Evolutionary conservation across 805 yeast genomes (phyloP), one percentile per base, ranked within the genome.

Genomic region (Starmerella stigmatis): DNA sequence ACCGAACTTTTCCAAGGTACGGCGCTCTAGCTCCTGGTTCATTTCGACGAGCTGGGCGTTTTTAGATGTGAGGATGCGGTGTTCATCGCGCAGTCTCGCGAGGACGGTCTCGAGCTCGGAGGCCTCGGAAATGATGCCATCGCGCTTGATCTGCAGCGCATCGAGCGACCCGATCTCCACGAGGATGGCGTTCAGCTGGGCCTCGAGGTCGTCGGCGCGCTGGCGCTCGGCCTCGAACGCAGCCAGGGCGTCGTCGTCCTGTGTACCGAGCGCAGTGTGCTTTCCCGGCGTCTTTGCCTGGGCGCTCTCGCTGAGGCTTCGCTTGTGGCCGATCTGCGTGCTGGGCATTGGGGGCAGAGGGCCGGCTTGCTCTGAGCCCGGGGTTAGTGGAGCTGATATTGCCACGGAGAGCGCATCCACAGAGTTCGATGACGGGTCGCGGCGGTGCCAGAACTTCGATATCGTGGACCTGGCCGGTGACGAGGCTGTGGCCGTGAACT

Each of bases 41-140:
- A 65, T 51, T 25, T 66, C 68, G 8, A 56, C 52, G 20, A 66
- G 57, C 52, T 67, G 70, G 12, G 57, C 45, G 49, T 64, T 65
- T 46, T 60, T 57, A 15, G 58, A 48, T 33, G 56, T 55, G 28
- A 67, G 56, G 21, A 61, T 30, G 22, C 57, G 49, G 12, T 59
- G 50, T 43, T 65, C 69, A 16, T 59, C 64, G 13, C 55, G 48
- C 11, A 61, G 55, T 32, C 45, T 48, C 29, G 56, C 59, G 15
- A 60, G 52, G 29, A 51, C 41, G 26, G 50, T 49, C 34, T 52
- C 44, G 13, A 64, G 57, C 29, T 57, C 51, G 17, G 44, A 41
- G 34, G 57, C 57, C 35, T 64, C 67, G 26, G 46, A 60, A n/a
- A 45, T 22, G 39, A 66, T 54, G 13, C 47, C 30, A 15, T 34